Evolutionary conservation across 441 rosid species (phyloP).

Genomic region (Populus hybrid): DNA sequence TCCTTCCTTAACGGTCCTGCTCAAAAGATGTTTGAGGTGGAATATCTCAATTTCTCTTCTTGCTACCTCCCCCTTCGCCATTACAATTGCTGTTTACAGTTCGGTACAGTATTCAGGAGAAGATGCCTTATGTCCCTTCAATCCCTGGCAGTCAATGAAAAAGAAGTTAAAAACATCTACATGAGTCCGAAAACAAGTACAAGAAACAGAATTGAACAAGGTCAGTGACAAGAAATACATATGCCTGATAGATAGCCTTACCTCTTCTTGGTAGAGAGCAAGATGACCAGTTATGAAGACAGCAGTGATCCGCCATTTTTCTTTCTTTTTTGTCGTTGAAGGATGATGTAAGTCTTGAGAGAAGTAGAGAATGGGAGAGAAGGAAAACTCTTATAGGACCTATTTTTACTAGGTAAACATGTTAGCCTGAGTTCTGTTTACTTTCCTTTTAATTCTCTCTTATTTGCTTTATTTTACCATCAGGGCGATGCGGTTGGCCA

Average conservation of each 20-base stretch:
- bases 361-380: neutral
- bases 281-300: constrained; percentile 35
- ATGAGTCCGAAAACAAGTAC: neutral
- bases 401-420: neutral
- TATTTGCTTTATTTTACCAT: neutral
- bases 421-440: neutral
- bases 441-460: neutral
- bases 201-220: neutral
- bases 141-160: constrained; percentile 37
- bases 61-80: constrained; percentile 62
- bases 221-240: neutral
- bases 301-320: constrained; percentile 50
- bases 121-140: constrained; percentile 56
- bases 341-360: neutral
- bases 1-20: constrained; percentile 46
- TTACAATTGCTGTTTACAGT: constrained; percentile 48
- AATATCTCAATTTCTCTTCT: constrained; percentile 51
- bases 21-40: constrained; percentile 47
- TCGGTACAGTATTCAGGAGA: constrained; percentile 55
- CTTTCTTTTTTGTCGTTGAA: neutral
- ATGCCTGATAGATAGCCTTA: constrained; percentile 5
- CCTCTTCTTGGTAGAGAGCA: constrained; percentile 46
- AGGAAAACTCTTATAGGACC: constrained; percentile 28
- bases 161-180: neutral
- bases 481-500: constrained; percentile 34